phyloP scores from a whole-genome alignment of 805 yeast species.

The Yamadazyma paraphyllophila region DNA sequence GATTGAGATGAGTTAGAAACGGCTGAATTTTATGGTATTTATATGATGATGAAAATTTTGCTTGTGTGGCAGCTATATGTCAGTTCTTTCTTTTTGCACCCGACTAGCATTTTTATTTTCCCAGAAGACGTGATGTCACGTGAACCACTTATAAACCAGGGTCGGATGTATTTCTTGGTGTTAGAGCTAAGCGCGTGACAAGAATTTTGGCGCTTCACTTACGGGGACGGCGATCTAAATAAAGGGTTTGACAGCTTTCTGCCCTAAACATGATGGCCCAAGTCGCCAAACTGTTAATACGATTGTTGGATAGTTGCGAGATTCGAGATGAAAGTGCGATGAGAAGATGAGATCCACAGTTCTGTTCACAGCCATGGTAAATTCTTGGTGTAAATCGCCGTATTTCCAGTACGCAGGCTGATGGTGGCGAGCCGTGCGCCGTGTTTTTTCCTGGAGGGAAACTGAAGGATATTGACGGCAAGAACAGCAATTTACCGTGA shows the following conservation, averaged over 20 bases:
- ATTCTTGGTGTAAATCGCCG: not conserved
- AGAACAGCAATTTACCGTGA: no score
- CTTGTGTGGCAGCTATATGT: not conserved
- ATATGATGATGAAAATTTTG: not conserved
- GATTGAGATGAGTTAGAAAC: not conserved
- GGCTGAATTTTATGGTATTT: not conserved
- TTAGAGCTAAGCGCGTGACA: not conserved
- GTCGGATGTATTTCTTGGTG: not conserved
- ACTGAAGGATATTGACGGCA: no score
- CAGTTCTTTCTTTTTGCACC: not conserved
- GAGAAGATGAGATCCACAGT: not conserved
- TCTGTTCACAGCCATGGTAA: not conserved
- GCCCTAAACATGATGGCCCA: no score
- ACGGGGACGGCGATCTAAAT: not conserved
- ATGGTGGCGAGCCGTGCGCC: not conserved
- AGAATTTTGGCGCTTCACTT: not conserved
- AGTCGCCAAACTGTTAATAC: not conserved
- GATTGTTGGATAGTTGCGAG: no score
- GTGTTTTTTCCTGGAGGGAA: not conserved
- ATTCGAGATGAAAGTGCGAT: not conserved
- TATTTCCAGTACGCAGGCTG: not conserved
- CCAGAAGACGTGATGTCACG: not conserved
- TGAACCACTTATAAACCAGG: not conserved
- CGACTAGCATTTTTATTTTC: not conserved
- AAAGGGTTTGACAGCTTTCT: no score